Percentiles rank a stretch among this genome's conserved stretches.
Evolutionary conservation across 208 protist genomes (phyloP).

Genomic region (Acanthamoeba lenticulata): DNA sequence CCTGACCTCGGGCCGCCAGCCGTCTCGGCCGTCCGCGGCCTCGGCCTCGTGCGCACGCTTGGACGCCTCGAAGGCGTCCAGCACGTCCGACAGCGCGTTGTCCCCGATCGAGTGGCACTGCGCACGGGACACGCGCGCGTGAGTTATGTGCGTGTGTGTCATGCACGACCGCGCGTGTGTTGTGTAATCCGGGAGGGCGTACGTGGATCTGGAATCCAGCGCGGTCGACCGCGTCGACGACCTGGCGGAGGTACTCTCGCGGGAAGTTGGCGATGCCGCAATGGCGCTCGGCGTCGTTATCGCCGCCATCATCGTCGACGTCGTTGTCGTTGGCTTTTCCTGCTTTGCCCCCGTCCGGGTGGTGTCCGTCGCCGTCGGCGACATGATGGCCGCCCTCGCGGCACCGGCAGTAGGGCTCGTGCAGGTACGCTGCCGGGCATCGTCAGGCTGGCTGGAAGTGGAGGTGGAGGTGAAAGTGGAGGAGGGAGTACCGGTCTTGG

Average conservation of each 20-base stretch:
- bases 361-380: background rate
- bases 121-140: too few species aligned
- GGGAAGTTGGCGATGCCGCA: background rate
- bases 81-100: background rate
- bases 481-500: background rate
- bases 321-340: background rate
- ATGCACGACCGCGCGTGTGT: too few species aligned
- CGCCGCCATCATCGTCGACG: background rate
- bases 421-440: background rate
- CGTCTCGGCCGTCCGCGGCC: too few species aligned
- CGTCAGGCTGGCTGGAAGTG: background rate
- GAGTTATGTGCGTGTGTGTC: too few species aligned
- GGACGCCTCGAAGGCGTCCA: background rate
- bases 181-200: too few species aligned
- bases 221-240: background rate
- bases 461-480: background rate
- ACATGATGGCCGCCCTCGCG: background rate
- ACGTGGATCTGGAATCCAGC: conserved; percentile 20
- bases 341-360: background rate
- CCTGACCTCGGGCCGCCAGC: background rate
- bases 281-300: background rate
- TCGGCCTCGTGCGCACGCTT: background rate
- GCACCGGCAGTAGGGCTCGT: background rate
- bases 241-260: background rate
- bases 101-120: conserved; percentile 28